Evolutionary conservation across 495 filamentous ascomycete species (phyloP).

Genomic region (Cladorrhinum samala): DNA sequence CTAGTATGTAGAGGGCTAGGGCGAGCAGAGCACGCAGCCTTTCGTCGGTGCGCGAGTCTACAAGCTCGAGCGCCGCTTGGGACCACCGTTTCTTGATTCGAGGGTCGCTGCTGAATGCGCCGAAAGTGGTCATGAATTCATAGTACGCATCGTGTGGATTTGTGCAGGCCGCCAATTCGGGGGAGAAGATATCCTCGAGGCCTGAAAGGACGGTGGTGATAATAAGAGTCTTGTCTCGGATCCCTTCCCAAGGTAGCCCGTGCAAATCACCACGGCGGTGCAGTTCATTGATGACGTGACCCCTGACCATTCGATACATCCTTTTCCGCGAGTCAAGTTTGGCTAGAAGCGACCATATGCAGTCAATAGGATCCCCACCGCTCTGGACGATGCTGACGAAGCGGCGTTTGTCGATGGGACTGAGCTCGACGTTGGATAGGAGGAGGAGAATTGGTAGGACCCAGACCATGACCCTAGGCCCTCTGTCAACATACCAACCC

Average conservation of each 20-base stretch:
- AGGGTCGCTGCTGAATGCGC: neutral
- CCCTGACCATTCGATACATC: neutral
- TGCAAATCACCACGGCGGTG: neutral
- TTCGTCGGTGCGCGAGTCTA: conserved; percentile 3
- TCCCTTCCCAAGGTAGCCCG: neutral
- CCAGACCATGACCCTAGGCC: conserved; percentile 5
- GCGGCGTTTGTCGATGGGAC: conserved; percentile 2
- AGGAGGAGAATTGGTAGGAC: conserved; percentile 9
- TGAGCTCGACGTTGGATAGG: conserved; percentile 9
- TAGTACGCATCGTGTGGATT: too few species aligned
- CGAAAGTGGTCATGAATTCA: neutral
- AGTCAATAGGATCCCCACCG: conserved; percentile 5
- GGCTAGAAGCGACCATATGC: conserved; percentile 1
- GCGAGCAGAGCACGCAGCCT: conserved; percentile 1
- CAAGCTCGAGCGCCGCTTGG: neutral
- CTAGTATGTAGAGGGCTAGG: conserved; percentile 1
- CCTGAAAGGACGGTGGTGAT: conserved; percentile 5
- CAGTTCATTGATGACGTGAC: neutral
- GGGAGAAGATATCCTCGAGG: conserved; percentile 2
- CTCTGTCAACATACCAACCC: conserved; percentile 2
- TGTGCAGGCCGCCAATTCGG: neutral
- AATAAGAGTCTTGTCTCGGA: neutral
- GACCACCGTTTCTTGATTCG: neutral
- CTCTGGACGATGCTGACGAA: neutral
- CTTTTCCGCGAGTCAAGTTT: conserved; percentile 1